Evolutionary conservation across 2,329 filamentous ascomycete genomes (phyloP), one percentile per base, ranked within the genome.

Genomic region (Fusarium fracticaudum): DNA sequence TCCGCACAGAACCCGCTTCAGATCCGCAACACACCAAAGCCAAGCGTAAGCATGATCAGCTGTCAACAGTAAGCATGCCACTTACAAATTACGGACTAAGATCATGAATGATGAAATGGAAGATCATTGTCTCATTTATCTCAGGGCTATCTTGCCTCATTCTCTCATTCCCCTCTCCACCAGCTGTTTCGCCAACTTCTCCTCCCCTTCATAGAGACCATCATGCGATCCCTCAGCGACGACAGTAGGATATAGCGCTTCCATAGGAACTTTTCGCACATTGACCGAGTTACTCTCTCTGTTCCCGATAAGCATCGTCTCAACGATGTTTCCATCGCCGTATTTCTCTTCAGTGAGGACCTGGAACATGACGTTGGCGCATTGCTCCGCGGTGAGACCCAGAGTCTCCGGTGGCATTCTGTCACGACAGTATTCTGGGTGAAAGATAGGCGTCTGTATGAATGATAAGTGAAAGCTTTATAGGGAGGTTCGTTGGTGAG

Each of bases 321-420:
- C 70, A 3, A 74, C 7, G 8, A 74, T 72, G 9, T 74, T 72
- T 14, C 72, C 72, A 24, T 75, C 64, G 4, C 68, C 71, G n/a
- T 74, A 74, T 18, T 74, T 59, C 4, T 45, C 41, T 33, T 72
- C 64, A 11, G 51, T 53, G 29, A 75, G 53, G 3, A 72, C 64
- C 4, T 24, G 35, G 26, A 72, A 51, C 54, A 69, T 69, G 14
- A 74, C 24, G 4, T 47, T 41, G 13, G 68, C 72, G 17, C 54
- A 65, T 13, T 74, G 64, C 6, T 72, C 55, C 5, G 64, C 33
- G 3, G 50, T 54, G 2, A 72, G 24, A 1, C 44, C 38, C 5
- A 69, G 6, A 24, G 71, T 70, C 4, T 26, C 29, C 1, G 48
- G 37, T 3, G 33, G 48, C 26, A 72, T 33, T 22, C 55, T 31